phyloP scores from a whole-genome alignment of 768 basidiomycete genomes.

The Tubosaeta sp. region DNA sequence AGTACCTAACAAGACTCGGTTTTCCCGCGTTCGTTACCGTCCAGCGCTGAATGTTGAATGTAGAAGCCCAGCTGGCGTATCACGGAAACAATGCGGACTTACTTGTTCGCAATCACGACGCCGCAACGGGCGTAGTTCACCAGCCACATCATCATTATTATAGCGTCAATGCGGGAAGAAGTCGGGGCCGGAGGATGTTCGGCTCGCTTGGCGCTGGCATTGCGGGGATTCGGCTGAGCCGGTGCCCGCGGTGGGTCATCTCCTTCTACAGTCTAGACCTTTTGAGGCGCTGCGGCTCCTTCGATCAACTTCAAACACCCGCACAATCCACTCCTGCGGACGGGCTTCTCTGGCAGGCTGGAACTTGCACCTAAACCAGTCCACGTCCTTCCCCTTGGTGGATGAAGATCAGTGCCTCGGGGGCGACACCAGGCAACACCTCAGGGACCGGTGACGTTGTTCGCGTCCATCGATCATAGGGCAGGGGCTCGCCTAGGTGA shows the following conservation, averaged over 20 bases:
- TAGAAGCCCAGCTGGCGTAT: too few relatives aligned
- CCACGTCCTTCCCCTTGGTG: background rate
- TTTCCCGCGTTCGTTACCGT: background rate
- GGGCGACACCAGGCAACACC: background rate
- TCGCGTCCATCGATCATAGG: background rate
- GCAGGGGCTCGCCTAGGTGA: background rate
- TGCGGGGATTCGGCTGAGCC: background rate
- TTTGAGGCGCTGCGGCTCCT: background rate
- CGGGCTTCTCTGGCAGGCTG: too few relatives aligned
- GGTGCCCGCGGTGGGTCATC: background rate
- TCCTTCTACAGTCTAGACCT: background rate
- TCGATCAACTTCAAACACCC: background rate
- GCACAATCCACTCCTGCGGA: too few relatives aligned
- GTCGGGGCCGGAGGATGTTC: background rate
- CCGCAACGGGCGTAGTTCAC: background rate
- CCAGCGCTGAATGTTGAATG: background rate
- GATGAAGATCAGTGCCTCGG: background rate
- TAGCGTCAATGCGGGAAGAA: background rate
- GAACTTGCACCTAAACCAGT: too few relatives aligned
- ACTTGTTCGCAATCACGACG: too few relatives aligned
- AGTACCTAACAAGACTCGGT: constrained; percentile 1
- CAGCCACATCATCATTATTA: background rate
- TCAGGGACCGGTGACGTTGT: too few relatives aligned
- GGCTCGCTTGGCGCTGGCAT: background rate
- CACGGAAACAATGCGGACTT: too few relatives aligned